phyloP scores from a whole-genome alignment of 2,329 filamentous ascomycete genomes.

The Clarireedia monteithiana region DNA sequence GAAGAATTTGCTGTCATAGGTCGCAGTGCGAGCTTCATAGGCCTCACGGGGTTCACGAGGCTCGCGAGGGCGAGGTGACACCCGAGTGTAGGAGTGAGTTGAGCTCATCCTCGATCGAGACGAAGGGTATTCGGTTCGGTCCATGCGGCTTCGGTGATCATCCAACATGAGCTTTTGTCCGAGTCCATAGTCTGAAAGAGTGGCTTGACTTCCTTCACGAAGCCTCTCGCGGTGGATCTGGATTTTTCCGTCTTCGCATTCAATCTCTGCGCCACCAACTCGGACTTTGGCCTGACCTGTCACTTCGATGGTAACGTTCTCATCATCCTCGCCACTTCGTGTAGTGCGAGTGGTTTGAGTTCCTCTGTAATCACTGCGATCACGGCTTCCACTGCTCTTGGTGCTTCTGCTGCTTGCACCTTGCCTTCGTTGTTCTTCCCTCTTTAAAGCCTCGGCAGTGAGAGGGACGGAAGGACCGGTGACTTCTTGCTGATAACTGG shows the following conservation, averaged over 20 bases:
- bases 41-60: constrained; percentile 6
- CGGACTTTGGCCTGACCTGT: constrained; percentile 48
- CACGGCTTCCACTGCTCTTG: constrained; percentile 51
- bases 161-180: constrained; percentile 16
- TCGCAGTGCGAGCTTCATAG: not conserved
- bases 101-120: constrained; percentile 16
- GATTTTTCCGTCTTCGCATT: constrained; percentile 51
- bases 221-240: constrained; percentile 40
- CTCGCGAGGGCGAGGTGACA: constrained; percentile 12
- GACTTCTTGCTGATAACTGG: constrained; percentile 46
- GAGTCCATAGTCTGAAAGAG: constrained; percentile 33
- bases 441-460: constrained; percentile 45
- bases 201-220: constrained; percentile 42
- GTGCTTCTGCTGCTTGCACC: constrained; percentile 43
- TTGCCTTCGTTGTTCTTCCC: constrained; percentile 35
- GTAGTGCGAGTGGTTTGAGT: constrained; percentile 56
- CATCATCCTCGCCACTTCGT: constrained; percentile 35
- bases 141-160: constrained; percentile 19
- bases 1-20: not conserved
- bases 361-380: constrained; percentile 55
- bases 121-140: constrained; percentile 14
- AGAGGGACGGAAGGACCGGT: constrained; percentile 39
- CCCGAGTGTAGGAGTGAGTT: constrained; percentile 19
- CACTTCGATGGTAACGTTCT: constrained; percentile 55
- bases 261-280: constrained; percentile 49